phyloP scores from a whole-genome alignment of 1,284 basidiomycete genomes.

The Trametes pubescens region DNA sequence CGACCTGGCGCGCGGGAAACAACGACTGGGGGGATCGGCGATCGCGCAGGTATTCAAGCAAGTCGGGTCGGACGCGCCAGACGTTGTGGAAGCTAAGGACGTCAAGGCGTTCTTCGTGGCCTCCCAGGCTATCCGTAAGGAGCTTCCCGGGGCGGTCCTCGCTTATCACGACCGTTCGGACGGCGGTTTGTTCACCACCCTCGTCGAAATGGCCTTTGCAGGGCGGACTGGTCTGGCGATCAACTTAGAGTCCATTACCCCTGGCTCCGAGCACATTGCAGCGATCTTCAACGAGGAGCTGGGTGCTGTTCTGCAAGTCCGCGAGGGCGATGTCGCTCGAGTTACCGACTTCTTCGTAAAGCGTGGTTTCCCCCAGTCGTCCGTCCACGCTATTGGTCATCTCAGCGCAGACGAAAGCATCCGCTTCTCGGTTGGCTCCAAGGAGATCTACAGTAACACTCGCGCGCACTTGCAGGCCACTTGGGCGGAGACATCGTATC shows the following conservation, averaged over 20 bases:
- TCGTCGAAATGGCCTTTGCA: slow-evolving; percentile 98
- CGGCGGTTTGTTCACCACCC: slow-evolving; percentile 91
- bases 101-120: slow-evolving; percentile 90
- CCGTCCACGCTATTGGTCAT: slow-evolving; percentile 80
- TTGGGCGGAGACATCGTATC: slow-evolving; percentile 96
- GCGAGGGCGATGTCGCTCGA: slow-evolving; percentile 62
- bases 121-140: slow-evolving; percentile 72
- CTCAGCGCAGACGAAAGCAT: slow-evolving; percentile 74
- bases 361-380: slow-evolving; percentile 76
- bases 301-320: slow-evolving; percentile 92
- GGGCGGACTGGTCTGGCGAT: slow-evolving; percentile 84
- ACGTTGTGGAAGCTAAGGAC: slow-evolving; percentile 85
- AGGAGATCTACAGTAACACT: slow-evolving; percentile 69
- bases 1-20: slow-evolving; percentile 87
- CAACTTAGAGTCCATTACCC: slow-evolving; percentile 66
- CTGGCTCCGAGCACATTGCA: slow-evolving; percentile 63
- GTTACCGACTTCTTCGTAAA: slow-evolving; percentile 71
- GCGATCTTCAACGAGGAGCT: slow-evolving; percentile 97
- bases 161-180: slow-evolving; percentile 99
- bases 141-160: slow-evolving; percentile 73
- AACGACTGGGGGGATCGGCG: slow-evolving; percentile 93
- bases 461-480: slow-evolving; percentile 81
- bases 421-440: slow-evolving; percentile 62
- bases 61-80: slow-evolving; percentile 88
- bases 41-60: slow-evolving; percentile 96